Base-by-base conservation (phyloP, 495 filamentous ascomycete species). In the Durotheca rogersii region DNA sequence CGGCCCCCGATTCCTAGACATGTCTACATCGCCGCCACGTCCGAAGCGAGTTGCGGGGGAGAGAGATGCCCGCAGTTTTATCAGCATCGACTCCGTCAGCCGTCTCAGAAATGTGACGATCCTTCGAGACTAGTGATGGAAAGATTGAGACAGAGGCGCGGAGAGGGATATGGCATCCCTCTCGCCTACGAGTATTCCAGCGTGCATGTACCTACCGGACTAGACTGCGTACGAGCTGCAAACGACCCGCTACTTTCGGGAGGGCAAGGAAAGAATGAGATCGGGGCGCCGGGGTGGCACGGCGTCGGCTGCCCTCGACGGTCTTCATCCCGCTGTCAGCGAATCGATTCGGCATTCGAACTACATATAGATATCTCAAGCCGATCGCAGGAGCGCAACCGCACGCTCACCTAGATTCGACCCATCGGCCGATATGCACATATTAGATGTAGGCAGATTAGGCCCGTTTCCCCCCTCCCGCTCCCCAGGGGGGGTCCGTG, bases 271-370 rank as follows among this genome's bases (percentile, higher is more conserved):
- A n/a, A n/a, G n/a, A n/a, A n/a, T n/a, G n/a, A n/a, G n/a, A n/a
- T n/a, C n/a, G n/a, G n/a, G n/a, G n/a, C n/a, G n/a, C n/a, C n/a
- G n/a, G n/a, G n/a, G n/a, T n/a, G n/a, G n/a, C n/a, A n/a, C n/a
- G n/a, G n/a, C n/a, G n/a, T n/a, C n/a, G n/a, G n/a, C n/a, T n/a
- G n/a, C n/a, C n/a, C n/a, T n/a, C n/a, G n/a, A n/a, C n/a, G n/a
- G 48, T 47, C 32, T 47, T 38, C n/a, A n/a, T n/a, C 32, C 32
- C 17, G 4, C 48, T 40, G 48, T 51, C 34, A 25, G 35, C 48
- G 40, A 41, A 21, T 43, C 41, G 21, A 43, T 27, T 42, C 35
- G 41, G 40, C 32, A 37, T 37, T 14, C 11, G 18, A 23, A 11
- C 6, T 44, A 20, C 25, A 40, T 11, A 23, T n/a, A 27, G n/a